phyloP scores from a whole-genome alignment of 2,329 filamentous ascomycete genomes.

The Hymenoscyphus scutula region DNA sequence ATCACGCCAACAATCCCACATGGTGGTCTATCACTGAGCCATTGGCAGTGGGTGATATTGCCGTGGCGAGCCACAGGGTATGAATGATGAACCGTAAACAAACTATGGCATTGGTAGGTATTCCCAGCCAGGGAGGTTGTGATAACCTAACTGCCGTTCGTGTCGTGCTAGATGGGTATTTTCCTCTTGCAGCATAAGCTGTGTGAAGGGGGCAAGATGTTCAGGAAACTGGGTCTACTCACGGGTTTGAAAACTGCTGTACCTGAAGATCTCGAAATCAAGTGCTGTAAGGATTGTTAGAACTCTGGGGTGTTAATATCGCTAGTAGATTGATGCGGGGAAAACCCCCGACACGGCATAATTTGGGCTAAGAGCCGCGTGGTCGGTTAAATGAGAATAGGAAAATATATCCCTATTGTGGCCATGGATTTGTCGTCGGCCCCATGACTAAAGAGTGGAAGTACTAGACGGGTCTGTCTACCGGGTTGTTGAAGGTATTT shows the following conservation, averaged over 20 bases:
- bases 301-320: slow-evolving; percentile 14
- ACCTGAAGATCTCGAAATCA: slow-evolving; percentile 12
- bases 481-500: not conserved
- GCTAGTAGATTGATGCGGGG: slow-evolving; percentile 18
- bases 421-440: slow-evolving; percentile 3
- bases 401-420: not conserved
- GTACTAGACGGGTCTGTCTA: not conserved
- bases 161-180: not conserved
- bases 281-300: not conserved
- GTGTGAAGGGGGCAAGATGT: not conserved
- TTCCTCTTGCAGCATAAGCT: not conserved
- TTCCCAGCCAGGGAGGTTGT: not conserved
- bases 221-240: not conserved
- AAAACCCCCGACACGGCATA: slow-evolving; percentile 6
- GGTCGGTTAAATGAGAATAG: slow-evolving; percentile 13
- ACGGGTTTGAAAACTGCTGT: slow-evolving; percentile 4
- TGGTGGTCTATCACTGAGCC: slow-evolving; percentile 2
- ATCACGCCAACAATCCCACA: slow-evolving; percentile 20
- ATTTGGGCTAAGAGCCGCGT: slow-evolving; percentile 14
- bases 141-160: slow-evolving; percentile 11
- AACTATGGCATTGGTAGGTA: not conserved
- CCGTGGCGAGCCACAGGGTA: not conserved
- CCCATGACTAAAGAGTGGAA: slow-evolving; percentile 3
- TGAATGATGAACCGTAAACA: not conserved
- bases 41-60: not conserved